Evolutionary conservation across 2,329 filamentous ascomycete genomes (phyloP).

Genomic region (Ceratocystis colombiana): DNA sequence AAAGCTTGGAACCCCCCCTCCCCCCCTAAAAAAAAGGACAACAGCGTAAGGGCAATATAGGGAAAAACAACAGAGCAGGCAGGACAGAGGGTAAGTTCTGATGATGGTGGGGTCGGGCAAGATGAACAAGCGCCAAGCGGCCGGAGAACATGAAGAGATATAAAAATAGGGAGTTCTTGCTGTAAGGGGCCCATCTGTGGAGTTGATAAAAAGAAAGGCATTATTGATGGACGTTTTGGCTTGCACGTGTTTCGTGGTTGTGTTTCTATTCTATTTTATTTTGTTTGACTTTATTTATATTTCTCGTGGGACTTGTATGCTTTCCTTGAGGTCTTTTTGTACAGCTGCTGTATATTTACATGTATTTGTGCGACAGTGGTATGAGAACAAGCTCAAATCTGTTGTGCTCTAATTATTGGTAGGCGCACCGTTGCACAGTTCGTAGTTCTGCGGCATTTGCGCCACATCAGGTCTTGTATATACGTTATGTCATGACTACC

Average conservation of each 20-base stretch:
- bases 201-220: background rate
- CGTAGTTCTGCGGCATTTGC: background rate
- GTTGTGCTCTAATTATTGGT: too few relatives aligned
- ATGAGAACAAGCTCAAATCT: too few relatives aligned
- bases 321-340: too few relatives aligned
- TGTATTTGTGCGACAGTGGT: too few relatives aligned
- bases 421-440: background rate
- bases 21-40: background rate
- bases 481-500: background rate
- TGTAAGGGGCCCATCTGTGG: background rate
- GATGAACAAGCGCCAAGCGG: background rate
- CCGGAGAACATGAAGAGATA: background rate
- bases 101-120: background rate
- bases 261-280: too few relatives aligned
- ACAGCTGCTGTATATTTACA: too few relatives aligned
- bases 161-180: background rate
- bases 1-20: background rate
- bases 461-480: background rate
- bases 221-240: background rate
- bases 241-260: too few relatives aligned
- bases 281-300: background rate
- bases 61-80: background rate
- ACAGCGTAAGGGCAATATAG: background rate
- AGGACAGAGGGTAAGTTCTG: background rate
- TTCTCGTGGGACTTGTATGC: background rate